These are phyloP conservation scores for Hippophae gyantsensis DNA, from an alignment of 306 rosid species.

Conservation along the genomic window DNA sequence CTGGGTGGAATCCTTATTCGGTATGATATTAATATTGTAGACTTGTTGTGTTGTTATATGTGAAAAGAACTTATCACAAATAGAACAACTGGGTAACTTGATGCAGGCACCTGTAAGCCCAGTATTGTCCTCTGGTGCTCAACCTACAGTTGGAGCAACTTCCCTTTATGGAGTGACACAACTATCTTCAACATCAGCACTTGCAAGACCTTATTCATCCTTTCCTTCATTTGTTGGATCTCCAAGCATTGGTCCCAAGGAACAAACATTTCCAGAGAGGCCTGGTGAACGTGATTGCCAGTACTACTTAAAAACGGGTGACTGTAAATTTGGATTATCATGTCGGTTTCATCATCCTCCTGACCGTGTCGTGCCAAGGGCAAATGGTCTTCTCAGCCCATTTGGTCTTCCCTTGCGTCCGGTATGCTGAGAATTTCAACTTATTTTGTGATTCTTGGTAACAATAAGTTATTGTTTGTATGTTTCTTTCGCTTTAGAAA, in stretches of 20 bases:
- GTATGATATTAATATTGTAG: slow-evolving; percentile 28
- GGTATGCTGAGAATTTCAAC: slow-evolving; percentile 29
- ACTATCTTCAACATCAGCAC: slow-evolving; percentile 53
- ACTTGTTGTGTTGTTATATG: background rate
- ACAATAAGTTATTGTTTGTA: no score
- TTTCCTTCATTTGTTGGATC: slow-evolving; percentile 41
- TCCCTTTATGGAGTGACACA: slow-evolving; percentile 73
- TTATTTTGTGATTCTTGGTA: no score
- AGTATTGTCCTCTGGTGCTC: slow-evolving; percentile 67
- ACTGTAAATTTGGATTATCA: slow-evolving; percentile 69
- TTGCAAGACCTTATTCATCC: slow-evolving; percentile 56
- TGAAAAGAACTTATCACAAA: slow-evolving; percentile 3
- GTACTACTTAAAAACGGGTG: slow-evolving; percentile 74
- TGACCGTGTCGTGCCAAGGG: slow-evolving; percentile 35
- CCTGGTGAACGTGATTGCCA: slow-evolving; percentile 80
- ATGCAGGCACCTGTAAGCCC: slow-evolving; percentile 82
- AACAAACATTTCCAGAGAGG: slow-evolving; percentile 65
- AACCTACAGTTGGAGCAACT: slow-evolving; percentile 61
- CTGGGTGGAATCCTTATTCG: slow-evolving; percentile 81
- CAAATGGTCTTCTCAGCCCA: slow-evolving; percentile 51
- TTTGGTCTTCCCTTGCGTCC: slow-evolving; percentile 78
- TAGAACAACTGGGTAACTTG: slow-evolving; percentile 19
- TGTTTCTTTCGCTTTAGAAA: no score
- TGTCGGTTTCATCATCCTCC: slow-evolving; percentile 84
- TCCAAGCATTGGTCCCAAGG: slow-evolving; percentile 44